Percentiles rank a stretch among this genome's conserved stretches.
Conservation (phyloP, 2,329 filamentous ascomycete species). For the Fusarium longipes region DNA sequence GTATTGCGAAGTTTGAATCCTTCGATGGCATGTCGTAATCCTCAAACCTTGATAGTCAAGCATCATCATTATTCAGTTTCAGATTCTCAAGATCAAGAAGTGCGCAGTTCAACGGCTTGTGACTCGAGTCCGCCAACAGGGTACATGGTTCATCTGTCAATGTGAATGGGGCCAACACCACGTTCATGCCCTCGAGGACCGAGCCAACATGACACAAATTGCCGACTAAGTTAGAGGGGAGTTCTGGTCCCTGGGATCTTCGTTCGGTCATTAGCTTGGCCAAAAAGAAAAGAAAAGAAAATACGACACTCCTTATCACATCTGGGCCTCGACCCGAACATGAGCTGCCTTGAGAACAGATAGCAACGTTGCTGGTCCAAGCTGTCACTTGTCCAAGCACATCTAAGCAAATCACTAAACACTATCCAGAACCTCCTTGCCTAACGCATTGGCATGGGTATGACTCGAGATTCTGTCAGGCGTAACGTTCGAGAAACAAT, state of each 20-base stretch:
- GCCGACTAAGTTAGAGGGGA: conserved; percentile 14
- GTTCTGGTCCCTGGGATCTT: conserved; percentile 6
- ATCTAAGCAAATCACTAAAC: not conserved
- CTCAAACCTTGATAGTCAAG: not conserved
- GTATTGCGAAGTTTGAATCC: not conserved
- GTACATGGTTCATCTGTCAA: conserved; percentile 28
- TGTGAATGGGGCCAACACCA: conserved; percentile 19
- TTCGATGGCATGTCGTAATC: not conserved
- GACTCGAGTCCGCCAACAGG: conserved; percentile 17
- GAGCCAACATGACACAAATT: conserved; percentile 23
- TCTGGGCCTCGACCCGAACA: not conserved
- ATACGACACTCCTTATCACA: conserved; percentile 2
- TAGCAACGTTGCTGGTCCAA: not conserved
- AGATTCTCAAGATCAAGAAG: not conserved
- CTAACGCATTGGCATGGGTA: conserved; percentile 5
- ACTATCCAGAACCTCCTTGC: not conserved
- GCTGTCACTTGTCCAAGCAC: not conserved
- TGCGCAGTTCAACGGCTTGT: conserved; percentile 3
- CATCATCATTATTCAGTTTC: not conserved
- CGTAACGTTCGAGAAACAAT: not conserved
- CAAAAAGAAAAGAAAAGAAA: not conserved
- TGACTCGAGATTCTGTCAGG: not conserved
- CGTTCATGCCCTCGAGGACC: conserved; percentile 15
- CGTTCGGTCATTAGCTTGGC: not conserved
- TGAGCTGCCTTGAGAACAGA: conserved; percentile 5